These are phyloP conservation scores for Chlorella sp. DNA, from an alignment of 139 green algal genomes.

Conservation along the genomic window DNA sequence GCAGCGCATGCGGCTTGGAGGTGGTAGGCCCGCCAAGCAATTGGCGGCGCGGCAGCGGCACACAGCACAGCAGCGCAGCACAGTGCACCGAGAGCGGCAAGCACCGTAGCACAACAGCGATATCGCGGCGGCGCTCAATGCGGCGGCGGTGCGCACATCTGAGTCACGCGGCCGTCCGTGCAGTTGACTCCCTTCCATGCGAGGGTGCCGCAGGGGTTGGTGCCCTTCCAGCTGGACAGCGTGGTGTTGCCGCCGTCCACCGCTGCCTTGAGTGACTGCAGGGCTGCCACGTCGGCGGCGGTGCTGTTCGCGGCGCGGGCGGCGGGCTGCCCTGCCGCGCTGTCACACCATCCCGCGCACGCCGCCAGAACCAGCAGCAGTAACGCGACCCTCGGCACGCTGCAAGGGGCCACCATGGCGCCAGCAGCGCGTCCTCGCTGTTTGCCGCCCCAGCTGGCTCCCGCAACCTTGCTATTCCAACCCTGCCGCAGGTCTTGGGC, in stretches of 20 bases:
- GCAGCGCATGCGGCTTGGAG: too few species aligned
- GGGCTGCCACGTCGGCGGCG: neutral
- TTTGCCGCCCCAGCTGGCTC: too few species aligned
- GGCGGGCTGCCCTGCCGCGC: neutral
- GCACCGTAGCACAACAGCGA: neutral
- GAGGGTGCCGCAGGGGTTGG: neutral
- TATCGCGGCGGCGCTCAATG: neutral
- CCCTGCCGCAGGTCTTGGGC: too few species aligned
- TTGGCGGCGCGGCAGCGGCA: neutral
- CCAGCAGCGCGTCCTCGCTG: too few species aligned
- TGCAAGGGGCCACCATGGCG: neutral
- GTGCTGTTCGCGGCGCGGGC: neutral
- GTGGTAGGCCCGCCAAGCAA: too few species aligned
- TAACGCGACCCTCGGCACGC: neutral
- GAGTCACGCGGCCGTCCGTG: conserved; percentile 3
- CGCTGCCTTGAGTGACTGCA: conserved; percentile 4
- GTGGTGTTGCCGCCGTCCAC: neutral
- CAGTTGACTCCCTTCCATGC: conserved; percentile 19
- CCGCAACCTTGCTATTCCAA: too few species aligned
- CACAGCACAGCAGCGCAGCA: neutral
- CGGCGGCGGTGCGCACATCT: conserved; percentile 1
- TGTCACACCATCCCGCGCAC: too few species aligned
- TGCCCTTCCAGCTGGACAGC: neutral
- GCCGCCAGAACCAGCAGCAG: neutral
- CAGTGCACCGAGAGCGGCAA: neutral